Evolutionary conservation across 306 rosid genomes (phyloP).

Genomic region (Pueraria montana): DNA sequence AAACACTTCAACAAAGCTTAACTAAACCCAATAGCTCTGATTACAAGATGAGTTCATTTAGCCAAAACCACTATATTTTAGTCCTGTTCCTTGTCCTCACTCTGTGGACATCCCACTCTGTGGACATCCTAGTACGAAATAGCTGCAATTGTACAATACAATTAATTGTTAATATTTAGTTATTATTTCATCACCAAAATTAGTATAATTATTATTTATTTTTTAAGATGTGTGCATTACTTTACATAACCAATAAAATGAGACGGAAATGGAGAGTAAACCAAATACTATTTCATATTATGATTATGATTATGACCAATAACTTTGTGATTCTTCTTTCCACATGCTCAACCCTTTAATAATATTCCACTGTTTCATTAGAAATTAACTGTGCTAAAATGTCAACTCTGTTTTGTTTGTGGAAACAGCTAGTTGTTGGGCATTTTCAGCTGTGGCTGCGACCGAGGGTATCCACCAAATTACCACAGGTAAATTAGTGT

Average conservation of each 20-base stretch:
- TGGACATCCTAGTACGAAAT: background rate
- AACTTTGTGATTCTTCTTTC: background rate
- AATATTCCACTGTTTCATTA: background rate
- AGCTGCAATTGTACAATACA: background rate
- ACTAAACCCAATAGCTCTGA: background rate
- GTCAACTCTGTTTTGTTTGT: background rate
- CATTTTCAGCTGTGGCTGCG: constrained; percentile 19
- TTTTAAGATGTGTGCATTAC: too few species aligned
- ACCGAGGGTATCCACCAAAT: constrained; percentile 28
- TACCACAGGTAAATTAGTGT: background rate
- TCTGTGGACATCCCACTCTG: background rate
- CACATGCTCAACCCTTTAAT: background rate
- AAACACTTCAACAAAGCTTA: background rate
- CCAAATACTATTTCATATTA: too few species aligned
- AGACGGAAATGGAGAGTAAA: too few species aligned
- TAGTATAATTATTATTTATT: too few species aligned
- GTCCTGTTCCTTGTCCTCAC: background rate
- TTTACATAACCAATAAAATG: too few species aligned
- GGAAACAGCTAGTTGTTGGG: constrained; percentile 41
- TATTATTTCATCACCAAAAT: too few species aligned
- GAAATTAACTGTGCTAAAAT: background rate
- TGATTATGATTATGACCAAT: too few species aligned
- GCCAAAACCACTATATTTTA: background rate
- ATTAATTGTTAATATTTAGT: too few species aligned
- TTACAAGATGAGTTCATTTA: background rate